Conservation (phyloP, 2,329 filamentous ascomycete genomes). For the Fusarium denticulatum region DNA sequence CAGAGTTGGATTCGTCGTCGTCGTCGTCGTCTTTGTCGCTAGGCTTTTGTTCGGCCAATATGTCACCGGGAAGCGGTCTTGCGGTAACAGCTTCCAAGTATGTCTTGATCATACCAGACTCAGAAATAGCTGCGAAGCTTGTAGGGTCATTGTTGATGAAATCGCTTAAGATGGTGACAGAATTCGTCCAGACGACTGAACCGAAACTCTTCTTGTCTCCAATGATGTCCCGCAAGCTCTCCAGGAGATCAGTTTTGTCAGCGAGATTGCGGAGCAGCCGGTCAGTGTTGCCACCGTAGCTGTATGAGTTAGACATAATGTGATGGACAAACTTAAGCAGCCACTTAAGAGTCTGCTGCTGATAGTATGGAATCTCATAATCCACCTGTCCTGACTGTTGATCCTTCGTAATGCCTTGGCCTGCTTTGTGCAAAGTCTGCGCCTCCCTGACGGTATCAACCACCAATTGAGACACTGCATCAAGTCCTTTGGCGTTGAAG, state of each 20-base stretch:
- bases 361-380: slow-evolving; percentile 91
- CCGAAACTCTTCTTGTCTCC: slow-evolving; percentile 83
- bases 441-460: slow-evolving; percentile 80
- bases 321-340: slow-evolving; percentile 96
- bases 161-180: slow-evolving; percentile 89
- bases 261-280: slow-evolving; percentile 91
- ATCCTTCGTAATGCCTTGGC: slow-evolving; percentile 75
- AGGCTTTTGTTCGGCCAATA: slow-evolving; percentile 44
- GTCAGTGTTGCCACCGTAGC: slow-evolving; percentile 82
- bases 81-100: slow-evolving; percentile 84
- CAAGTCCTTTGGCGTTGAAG: slow-evolving; percentile 83
- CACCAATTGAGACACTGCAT: slow-evolving; percentile 88
- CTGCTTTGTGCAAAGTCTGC: slow-evolving; percentile 70
- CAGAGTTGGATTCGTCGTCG: slow-evolving; percentile 51
- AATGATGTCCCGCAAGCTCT: slow-evolving; percentile 82
- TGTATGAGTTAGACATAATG: slow-evolving; percentile 82
- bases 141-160: slow-evolving; percentile 99
- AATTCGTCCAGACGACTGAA: slow-evolving; percentile 94
- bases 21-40: slow-evolving; percentile 46
- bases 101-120: slow-evolving; percentile 88
- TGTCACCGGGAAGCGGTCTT: slow-evolving; percentile 51
- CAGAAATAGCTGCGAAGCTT: slow-evolving; percentile 93
- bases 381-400: slow-evolving; percentile 85
- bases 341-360: slow-evolving; percentile 93
- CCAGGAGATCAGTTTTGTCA: slow-evolving; percentile 87